phyloP scores from a whole-genome alignment of 345 rosid genomes.

The thale cress (Arabidopsis thaliana) region DNA sequence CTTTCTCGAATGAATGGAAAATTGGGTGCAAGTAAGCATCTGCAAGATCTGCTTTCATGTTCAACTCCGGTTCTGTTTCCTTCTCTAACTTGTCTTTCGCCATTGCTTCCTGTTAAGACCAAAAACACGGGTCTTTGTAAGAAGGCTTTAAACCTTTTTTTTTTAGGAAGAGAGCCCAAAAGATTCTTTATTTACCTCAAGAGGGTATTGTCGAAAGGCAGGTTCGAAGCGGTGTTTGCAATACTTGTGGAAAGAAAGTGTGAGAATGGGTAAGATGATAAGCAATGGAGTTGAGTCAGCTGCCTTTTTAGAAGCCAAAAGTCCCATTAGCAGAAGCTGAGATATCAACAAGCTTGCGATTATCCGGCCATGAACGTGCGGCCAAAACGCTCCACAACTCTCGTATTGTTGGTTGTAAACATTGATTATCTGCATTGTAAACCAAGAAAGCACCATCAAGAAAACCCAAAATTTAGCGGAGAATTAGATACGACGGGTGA shows the following conservation, averaged over 20 bases:
- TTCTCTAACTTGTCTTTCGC: constrained; percentile 70
- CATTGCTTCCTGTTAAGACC: constrained; percentile 82
- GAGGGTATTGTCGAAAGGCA: constrained; percentile 85
- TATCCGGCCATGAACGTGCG: constrained; percentile 88
- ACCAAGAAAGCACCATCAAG: constrained; percentile 28
- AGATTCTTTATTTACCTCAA: constrained; percentile 63
- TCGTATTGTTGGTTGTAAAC: constrained; percentile 93
- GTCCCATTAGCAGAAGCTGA: constrained; percentile 83
- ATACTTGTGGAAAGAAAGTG: constrained; percentile 84
- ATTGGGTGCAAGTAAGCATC: constrained; percentile 97
- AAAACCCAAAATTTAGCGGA: neutral
- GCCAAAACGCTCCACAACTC: constrained; percentile 99
- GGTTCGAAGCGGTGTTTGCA: constrained; percentile 95
- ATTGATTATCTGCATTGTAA: constrained; percentile 71
- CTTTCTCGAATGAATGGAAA: constrained; percentile 73
- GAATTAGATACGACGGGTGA: neutral
- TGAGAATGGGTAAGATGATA: constrained; percentile 73
- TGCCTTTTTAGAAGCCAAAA: constrained; percentile 87
- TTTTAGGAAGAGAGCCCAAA: neutral
- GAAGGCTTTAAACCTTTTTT: neutral
- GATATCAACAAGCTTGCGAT: constrained; percentile 86
- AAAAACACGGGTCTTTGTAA: constrained; percentile 10
- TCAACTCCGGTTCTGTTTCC: constrained; percentile 60
- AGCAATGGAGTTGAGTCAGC: constrained; percentile 92
- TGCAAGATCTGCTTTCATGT: constrained; percentile 71